Evolutionary conservation across 2,329 filamentous ascomycete genomes (phyloP), one percentile per base, ranked within the genome.

Genomic region (Pseudovirgaria hyperparasitica): DNA sequence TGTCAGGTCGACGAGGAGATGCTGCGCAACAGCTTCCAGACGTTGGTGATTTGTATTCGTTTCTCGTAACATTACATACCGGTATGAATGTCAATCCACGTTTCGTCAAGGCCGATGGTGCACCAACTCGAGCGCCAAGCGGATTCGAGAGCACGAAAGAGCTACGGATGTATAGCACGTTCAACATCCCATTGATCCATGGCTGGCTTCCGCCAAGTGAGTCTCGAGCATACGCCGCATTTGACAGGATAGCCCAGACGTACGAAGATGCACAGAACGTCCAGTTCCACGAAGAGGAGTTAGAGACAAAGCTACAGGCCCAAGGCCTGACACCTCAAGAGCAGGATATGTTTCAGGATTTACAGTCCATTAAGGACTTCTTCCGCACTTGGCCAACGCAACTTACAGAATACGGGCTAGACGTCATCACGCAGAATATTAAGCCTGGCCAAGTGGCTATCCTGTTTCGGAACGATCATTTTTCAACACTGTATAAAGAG

Each of bases 11-110:
- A 27, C 64, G 79, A 27, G 75, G 71, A 1, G 70, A 71, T 25
- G 70, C 76, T 18, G 67, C 66, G 2, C 60, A 64, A 30, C 62
- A 72, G 10, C 57, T 96, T 14, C 87, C 87, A 0, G 90, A 96
- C 48, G 78, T 96, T 7, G 70, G 76, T 19, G 86, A 93, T 32
- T 63, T 98, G 2, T 92, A 93, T 50, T 66, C 69, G 5, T 98
- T 98, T 45, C 62, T 98, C 2, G 72, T 90, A 30, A 81, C 82
- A 23, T 60, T 98, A 3, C 84, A 94, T 41, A 96, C 86, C 0
- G 90, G 90, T 19, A 93, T 98, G 82, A 98, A 96, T 43, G 87
- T 96, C 31, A 98, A 98, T 38, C 90, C 90, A 3, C 73, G 80
- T 12, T 90, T 93, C 37, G 67, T 92, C 6, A 67, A 82, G 2